phyloP scores from a whole-genome alignment of 768 basidiomycete genomes.

The Trametes cubensis region DNA sequence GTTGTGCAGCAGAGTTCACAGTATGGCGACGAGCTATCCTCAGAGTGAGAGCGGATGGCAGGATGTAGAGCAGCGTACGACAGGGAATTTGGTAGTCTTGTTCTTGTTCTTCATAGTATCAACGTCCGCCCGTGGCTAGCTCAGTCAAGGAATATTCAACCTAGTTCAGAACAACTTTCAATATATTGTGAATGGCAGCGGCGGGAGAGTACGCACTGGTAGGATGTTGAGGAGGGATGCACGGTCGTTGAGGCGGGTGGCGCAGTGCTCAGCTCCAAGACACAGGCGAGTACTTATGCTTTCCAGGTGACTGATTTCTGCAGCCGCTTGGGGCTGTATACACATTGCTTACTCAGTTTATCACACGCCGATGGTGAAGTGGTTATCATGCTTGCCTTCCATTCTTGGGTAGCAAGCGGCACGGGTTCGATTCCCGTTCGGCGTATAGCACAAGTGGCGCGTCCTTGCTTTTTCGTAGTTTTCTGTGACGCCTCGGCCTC shows the following conservation, averaged over 20 bases:
- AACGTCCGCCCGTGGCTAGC: no score
- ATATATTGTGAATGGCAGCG: background rate
- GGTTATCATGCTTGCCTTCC: slow-evolving; percentile 95
- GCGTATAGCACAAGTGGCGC: slow-evolving; percentile 28
- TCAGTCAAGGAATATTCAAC: no score
- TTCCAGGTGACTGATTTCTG: no score
- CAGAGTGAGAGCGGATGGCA: background rate
- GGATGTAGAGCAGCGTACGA: slow-evolving; percentile 56
- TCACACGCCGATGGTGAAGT: slow-evolving; percentile 73
- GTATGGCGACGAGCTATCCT: background rate
- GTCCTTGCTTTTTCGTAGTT: no score
- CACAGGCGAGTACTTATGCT: no score
- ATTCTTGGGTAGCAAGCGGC: slow-evolving; percentile 45
- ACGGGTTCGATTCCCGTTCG: slow-evolving; percentile 41
- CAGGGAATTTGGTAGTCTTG: slow-evolving; percentile 89
- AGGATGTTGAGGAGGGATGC: background rate
- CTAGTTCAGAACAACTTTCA: background rate
- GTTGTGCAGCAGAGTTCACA: background rate
- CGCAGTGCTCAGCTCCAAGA: no score
- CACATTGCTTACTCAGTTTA: background rate
- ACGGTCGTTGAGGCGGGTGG: background rate
- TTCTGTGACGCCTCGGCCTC: background rate
- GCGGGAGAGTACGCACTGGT: background rate
- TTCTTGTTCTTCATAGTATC: slow-evolving; percentile 86
- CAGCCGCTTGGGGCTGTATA: background rate